Evolutionary conservation across 257 asterid species (phyloP), one percentile per base, ranked within the genome.

Genomic region (Perilla frutescens): DNA sequence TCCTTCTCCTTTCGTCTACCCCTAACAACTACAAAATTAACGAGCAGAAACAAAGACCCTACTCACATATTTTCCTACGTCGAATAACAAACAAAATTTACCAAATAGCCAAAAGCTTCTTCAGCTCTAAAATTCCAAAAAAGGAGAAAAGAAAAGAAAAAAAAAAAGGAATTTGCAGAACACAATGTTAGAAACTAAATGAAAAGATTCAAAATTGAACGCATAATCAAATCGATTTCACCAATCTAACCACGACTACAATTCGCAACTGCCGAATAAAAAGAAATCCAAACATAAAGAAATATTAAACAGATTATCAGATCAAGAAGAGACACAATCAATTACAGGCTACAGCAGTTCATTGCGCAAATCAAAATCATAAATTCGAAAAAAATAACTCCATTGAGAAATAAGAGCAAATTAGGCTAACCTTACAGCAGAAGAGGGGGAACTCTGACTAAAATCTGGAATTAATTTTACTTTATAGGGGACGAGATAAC

Each of bases 341-440:
- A 26, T 41, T 13, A 10, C 0, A 7, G 26, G 26, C 26, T 20
- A 20, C 26, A 20, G 1, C 3, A 56, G 10, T 13, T 3, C 41
- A 62, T 12, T 8, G 4, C 50, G 59, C 54, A 9, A 59, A 72
- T 40, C 40, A 47, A 34, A 34, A 57, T 45, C 36, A 36, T 7
- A 26, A 68, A 55, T 36, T 14, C 50, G 39, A 74, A 4, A 56
- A 48, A 56, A 57, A 5, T 5, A 9, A 65, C 10, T 55, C 12
- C 32, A 47, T 0, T 34, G 7, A 43, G 36, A 39, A 64, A 60
- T 32, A 20, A 39, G 66, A 66, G 44, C 40, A 58, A 66, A 59
- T 57, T 32, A 44, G 73, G 61, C 73, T 71, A 76, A 80, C 84
- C 84, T 66, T 79, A 20, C 26, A 67, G 77, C 8, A 13, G 56